Evolutionary conservation across 192 early-diverging fungal genomes (phyloP).

Genomic region (Kappamyces sp.): DNA sequence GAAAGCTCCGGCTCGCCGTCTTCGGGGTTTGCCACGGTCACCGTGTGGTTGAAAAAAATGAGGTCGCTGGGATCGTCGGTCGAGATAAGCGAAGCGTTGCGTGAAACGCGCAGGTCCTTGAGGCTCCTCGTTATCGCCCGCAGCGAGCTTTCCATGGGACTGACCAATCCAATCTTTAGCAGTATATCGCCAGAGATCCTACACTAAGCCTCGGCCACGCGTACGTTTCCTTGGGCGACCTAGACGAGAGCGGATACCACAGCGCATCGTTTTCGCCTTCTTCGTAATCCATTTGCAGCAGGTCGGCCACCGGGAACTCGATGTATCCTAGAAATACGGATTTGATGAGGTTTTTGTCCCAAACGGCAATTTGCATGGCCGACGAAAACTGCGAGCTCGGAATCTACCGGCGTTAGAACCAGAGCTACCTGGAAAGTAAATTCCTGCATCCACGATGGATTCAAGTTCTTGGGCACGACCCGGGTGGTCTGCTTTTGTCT

Average conservation of each 20-base stretch:
- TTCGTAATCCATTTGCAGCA: conserved; percentile 38
- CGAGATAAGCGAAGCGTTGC: conserved; percentile 25
- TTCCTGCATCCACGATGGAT: conserved; percentile 59
- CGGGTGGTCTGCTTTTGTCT: conserved; percentile 52
- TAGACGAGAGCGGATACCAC: conserved; percentile 37
- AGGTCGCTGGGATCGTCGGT: conserved; percentile 36
- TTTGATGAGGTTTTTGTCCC: conserved; percentile 65
- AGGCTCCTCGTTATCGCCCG: conserved; percentile 19
- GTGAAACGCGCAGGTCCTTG: neutral
- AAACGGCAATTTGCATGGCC: conserved; percentile 39
- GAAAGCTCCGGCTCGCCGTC: neutral
- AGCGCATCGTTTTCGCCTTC: conserved; percentile 44
- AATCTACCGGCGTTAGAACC: neutral
- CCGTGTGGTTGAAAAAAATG: conserved; percentile 7
- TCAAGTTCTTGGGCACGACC: conserved; percentile 54
- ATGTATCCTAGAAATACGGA: conserved; percentile 64
- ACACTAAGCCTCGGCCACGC: conserved; percentile 4
- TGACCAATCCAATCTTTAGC: conserved; percentile 32
- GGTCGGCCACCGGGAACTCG: conserved; percentile 49
- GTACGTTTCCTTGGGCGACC: conserved; percentile 10
- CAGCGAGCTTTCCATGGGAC: conserved; percentile 23
- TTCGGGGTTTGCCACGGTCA: conserved; percentile 4
- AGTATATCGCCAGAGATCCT: conserved; percentile 33
- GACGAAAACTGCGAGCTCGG: neutral
- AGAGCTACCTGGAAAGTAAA: conserved; percentile 45